phyloP scores from a whole-genome alignment of 768 basidiomycete genomes.

The Rhodotorula paludigena region DNA sequence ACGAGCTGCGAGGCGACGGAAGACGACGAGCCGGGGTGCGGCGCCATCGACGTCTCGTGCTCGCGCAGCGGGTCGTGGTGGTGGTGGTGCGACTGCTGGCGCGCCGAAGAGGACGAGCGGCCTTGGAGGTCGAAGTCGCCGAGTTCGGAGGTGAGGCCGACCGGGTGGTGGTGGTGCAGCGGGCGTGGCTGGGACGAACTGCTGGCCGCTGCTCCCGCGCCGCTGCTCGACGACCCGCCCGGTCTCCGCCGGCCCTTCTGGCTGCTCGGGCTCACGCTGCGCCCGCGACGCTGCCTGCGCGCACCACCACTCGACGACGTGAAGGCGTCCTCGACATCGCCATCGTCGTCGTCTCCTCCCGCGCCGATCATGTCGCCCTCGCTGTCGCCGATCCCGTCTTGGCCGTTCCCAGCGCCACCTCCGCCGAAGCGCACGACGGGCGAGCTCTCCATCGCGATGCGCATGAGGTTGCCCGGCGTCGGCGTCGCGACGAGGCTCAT shows the following conservation, averaged over 20 bases:
- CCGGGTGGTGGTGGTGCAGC: constrained; percentile 28
- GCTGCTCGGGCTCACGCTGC: not conserved
- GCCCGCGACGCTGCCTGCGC: not conserved
- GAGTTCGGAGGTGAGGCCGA: constrained; percentile 26
- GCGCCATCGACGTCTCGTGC: not conserved
- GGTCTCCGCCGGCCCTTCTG: not conserved
- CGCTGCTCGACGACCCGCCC: not conserved
- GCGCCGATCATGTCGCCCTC: not conserved
- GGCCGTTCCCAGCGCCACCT: not conserved
- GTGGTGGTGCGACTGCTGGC: not conserved
- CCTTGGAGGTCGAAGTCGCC: constrained; percentile 24
- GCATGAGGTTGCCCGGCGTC: constrained; percentile 23
- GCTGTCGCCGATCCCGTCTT: not conserved
- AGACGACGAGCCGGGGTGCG: constrained; percentile 15
- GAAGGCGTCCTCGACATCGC: constrained; percentile 2
- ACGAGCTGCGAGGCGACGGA: constrained; percentile 5
- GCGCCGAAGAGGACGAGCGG: constrained; percentile 7
- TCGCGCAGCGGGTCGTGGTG: constrained; percentile 19
- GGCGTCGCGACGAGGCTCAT: constrained; percentile 21
- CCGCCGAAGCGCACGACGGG: constrained; percentile 16
- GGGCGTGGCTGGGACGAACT: constrained; percentile 6
- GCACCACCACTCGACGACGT: not conserved
- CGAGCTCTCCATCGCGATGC: constrained; percentile 17
- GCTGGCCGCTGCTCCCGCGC: not conserved
- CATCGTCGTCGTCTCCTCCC: constrained; percentile 1